Evolutionary conservation across 768 basidiomycete genomes (phyloP).

Genomic region (Hygrocybe punicea): DNA sequence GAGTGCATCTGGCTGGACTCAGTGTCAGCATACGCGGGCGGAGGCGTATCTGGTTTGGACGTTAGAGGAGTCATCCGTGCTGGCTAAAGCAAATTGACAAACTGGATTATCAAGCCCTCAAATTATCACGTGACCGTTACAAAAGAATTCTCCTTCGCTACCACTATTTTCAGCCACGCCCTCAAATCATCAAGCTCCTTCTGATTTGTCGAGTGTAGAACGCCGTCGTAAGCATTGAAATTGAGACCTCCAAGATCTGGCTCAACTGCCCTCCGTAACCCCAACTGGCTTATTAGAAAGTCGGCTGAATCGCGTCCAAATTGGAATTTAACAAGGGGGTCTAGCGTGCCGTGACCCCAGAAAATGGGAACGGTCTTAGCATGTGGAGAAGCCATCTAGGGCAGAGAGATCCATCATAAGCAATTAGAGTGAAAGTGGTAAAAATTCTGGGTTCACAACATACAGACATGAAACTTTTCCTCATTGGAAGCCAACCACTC

Average conservation of each 20-base stretch:
- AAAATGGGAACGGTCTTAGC: conserved; percentile 70
- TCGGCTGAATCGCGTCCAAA: conserved; percentile 55
- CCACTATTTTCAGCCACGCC: conserved; percentile 61
- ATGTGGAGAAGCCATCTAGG: conserved; percentile 58
- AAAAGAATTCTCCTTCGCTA: conserved; percentile 33
- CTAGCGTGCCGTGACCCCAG: conserved; percentile 79
- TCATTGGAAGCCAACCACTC: conserved; percentile 78
- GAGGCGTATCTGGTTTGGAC: conserved; percentile 2
- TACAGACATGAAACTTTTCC: conserved; percentile 62
- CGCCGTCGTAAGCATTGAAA: conserved; percentile 63
- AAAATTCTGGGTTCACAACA: conserved; percentile 16
- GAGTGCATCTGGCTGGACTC: not conserved
- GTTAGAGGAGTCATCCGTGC: not conserved
- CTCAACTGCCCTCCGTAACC: conserved; percentile 44
- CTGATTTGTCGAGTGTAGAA: conserved; percentile 62
- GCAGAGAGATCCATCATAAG: not conserved
- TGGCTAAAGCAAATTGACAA: too few species aligned
- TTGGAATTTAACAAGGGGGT: conserved; percentile 65
- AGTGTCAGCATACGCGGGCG: not conserved
- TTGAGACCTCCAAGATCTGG: conserved; percentile 52
- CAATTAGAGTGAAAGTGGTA: not conserved
- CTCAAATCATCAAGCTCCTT: conserved; percentile 70
- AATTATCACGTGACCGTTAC: not conserved
- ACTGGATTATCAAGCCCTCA: too few species aligned
- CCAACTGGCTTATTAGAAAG: conserved; percentile 52